Base-by-base conservation (phyloP, 345 rosid genomes). In the Draba incana region DNA sequence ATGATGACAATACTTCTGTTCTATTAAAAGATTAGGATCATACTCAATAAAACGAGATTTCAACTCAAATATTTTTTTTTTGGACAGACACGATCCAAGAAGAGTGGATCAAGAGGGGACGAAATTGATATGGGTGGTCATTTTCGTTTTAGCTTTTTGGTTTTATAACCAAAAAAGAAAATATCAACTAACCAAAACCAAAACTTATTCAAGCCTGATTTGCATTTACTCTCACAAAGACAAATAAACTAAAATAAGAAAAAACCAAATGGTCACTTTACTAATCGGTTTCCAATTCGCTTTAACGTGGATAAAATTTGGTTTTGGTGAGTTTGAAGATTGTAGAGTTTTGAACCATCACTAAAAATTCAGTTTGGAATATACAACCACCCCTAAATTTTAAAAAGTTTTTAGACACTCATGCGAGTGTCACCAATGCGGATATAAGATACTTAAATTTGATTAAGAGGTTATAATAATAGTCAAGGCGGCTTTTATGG, bases 81-180 rank as follows among this genome's bases (percentile, higher is more conserved):
- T 24, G 10, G 4, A 10, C 51, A 39, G 58, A 39, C 73, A 69
- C 24, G 66, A 58, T 58, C 65, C 65, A 15, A 3, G 33, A 49
- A 59, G 41, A 44, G 53, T 51, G 61, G 61, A 60, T 51, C 68
- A 10, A 28, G 44, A 10, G 2, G n/a, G 8, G 14, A 20, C 14
- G 31, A 47, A 20, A 20, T 20, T 20, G 20, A 20, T 20, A 20
- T 20, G 23, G 24, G 16, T 44, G 12, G 33, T 12, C 41, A 31
- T 20, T 54, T 20, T 31, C 24, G 35, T 63, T 66, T 16, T 31
- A 14, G 3, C 35, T 33, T 56, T 56, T 56, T 45, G 16, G 6
- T 57, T 57, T 38, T 25, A 20, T 30, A 7, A 4, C 24, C 25
- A 50, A 25, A 48, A 48, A 31, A 4, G 4, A 31, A 31, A 31